phyloP scores from a whole-genome alignment of 306 rosid species.

The Trichosanthes truncata region DNA sequence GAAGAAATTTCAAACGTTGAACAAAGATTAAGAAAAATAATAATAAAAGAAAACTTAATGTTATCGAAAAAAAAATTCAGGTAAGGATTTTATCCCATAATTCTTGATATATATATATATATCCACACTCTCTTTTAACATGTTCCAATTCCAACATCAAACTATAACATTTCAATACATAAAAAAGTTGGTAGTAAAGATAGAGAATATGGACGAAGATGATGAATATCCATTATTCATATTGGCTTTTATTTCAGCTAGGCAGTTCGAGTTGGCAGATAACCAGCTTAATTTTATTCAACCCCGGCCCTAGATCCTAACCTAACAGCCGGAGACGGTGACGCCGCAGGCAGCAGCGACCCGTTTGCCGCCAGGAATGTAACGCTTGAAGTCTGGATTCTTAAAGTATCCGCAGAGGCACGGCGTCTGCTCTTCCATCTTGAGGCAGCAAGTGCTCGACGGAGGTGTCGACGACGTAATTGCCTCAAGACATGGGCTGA shows the following conservation, averaged over 20 bases:
- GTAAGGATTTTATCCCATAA: too few relatives aligned
- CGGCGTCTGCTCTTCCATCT: constrained; percentile 38
- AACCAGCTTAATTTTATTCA: not conserved
- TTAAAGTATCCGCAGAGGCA: constrained; percentile 51
- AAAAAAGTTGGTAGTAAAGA: not conserved
- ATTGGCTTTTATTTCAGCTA: not conserved
- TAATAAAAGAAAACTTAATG: not conserved
- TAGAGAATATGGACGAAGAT: not conserved
- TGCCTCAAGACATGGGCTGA: constrained; percentile 31
- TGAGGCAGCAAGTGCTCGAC: constrained; percentile 30
- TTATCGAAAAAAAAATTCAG: not conserved
- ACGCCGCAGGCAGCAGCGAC: constrained; percentile 36
- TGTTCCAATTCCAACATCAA: not conserved
- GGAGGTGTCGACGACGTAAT: constrained; percentile 26
- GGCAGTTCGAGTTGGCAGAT: not conserved
- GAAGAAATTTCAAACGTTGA: too few relatives aligned
- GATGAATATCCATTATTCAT: not conserved
- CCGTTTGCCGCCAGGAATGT: constrained; percentile 33
- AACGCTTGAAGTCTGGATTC: constrained; percentile 32
- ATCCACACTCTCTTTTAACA: not conserved
- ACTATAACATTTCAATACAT: not conserved
- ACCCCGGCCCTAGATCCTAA: not conserved
- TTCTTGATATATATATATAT: too few relatives aligned
- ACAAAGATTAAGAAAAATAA: too few relatives aligned
- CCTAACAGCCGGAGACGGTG: constrained; percentile 30